phyloP scores from a whole-genome alignment of 2,329 filamentous ascomycete genomes.

The Phialophora verrucosa region DNA sequence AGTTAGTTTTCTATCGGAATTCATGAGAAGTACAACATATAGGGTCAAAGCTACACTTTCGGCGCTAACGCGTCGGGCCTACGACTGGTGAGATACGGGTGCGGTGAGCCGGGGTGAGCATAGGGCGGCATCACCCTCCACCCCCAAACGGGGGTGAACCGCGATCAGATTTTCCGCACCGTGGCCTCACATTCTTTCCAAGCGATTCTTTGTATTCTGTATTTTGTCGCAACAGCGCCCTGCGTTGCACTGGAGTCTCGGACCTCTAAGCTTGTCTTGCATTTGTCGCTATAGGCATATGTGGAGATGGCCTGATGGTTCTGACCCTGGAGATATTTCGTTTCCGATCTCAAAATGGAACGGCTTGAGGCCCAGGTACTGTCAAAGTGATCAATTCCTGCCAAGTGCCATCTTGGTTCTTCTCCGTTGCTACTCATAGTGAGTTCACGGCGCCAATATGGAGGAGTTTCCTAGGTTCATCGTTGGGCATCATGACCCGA shows the following conservation, averaged over 20 bases:
- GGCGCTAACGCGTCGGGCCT: no score
- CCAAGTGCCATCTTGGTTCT: neutral
- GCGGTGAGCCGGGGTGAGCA: no score
- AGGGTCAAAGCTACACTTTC: no score
- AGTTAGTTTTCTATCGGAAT: no score
- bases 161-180: no score
- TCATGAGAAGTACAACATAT: no score
- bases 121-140: no score
- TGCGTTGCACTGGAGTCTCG: neutral
- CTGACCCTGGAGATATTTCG: neutral
- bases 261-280: neutral
- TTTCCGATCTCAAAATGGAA: conserved; percentile 1
- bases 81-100: no score
- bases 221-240: no score
- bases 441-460: conserved; percentile 14
- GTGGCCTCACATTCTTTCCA: conserved; percentile 17
- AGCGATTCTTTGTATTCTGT: neutral
- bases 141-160: no score
- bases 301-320: neutral
- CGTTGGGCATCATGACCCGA: conserved; percentile 66
- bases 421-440: neutral
- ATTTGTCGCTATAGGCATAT: neutral
- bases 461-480: conserved; percentile 58
- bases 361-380: neutral
- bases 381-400: neutral